Base-by-base conservation (phyloP, 495 filamentous ascomycete genomes). In the Penicillium canescens region DNA sequence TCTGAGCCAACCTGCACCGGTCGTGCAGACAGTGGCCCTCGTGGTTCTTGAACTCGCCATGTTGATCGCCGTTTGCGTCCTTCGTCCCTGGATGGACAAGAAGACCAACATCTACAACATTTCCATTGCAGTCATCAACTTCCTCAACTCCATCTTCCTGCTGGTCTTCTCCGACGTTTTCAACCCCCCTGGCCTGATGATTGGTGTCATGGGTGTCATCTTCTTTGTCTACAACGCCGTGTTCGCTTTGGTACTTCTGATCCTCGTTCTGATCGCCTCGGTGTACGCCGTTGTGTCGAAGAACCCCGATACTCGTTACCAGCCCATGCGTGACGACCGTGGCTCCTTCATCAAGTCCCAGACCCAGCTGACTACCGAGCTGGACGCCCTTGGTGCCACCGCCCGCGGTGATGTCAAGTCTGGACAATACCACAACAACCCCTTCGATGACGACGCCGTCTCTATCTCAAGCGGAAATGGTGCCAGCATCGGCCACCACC, bases 31-130 rank as follows among this genome's bases (percentile, higher is more conserved):
- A 7, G 80, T 98, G 42, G 90, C 86, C 2, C 73, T 97, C 54
- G 79, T 98, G 42, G 70, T 98, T 37, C 86, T 98, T 54, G 94
- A 98, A 75, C 88, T 89, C 0, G 83, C 63, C 24, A 86, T 90
- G 61, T 78, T 98, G 57, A 87, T 98, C 61, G 82, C 67, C 26
- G 85, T 91, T 33, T 88, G 83, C 56, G 84, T 96, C 40, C 74
- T 96, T 60, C 86, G 90, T 37, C 94, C 94, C 6, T 98, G 91
- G 86, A 98, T 98, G 94, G 94, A 98, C 78, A 98, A 96, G 83
- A 94, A 92, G 74, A 97, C 93, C 54, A 98, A 98, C 68, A 83
- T 86, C 44, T 96, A 95, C 81, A 98, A 98, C 76, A 96, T 98
- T 57, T 79, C 92, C 49, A 98, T 98, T 63, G 86, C 82, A 49